Conservation (phyloP, 140 eudicot species). For the Bidens hawaiensis region DNA sequence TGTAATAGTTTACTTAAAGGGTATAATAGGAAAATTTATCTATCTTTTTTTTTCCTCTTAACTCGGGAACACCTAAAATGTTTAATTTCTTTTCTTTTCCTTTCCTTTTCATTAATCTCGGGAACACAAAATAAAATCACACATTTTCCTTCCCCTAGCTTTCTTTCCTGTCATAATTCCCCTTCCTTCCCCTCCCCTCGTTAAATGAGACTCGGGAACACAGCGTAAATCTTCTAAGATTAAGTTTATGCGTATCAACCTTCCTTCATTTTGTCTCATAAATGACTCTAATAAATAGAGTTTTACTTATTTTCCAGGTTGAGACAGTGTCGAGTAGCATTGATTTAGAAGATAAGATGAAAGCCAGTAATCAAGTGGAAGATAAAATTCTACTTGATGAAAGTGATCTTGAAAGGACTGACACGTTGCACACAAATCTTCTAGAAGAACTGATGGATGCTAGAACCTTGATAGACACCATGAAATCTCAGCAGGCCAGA, state of each 20-base stretch:
- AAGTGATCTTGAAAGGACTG: constrained; percentile 22
- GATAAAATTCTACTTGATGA: constrained; percentile 24
- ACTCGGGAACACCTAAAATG: too few species aligned
- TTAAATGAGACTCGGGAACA: too few species aligned
- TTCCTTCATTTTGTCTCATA: neutral
- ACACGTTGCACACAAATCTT: constrained; percentile 14
- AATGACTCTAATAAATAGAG: neutral
- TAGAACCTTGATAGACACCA: constrained; percentile 46
- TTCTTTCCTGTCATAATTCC: too few species aligned
- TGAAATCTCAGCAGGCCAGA: constrained; percentile 51
- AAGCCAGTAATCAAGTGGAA: constrained; percentile 26
- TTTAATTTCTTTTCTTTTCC: too few species aligned
- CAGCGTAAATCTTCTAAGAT: neutral
- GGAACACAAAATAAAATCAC: too few species aligned
- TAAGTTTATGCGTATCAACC: neutral
- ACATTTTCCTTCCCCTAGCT: too few species aligned
- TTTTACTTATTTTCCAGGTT: constrained; percentile 31
- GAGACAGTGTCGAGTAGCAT: constrained; percentile 24
- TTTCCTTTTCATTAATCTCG: too few species aligned
- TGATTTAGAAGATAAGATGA: constrained; percentile 31
- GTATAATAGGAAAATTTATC: too few species aligned
- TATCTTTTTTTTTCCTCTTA: too few species aligned
- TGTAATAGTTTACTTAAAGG: too few species aligned
- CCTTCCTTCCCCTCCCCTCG: too few species aligned
- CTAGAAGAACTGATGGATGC: constrained; percentile 50